Evolutionary conservation across 257 asterid genomes (phyloP), one percentile per base, ranked within the genome.

Genomic region (Primulina tabacum): DNA sequence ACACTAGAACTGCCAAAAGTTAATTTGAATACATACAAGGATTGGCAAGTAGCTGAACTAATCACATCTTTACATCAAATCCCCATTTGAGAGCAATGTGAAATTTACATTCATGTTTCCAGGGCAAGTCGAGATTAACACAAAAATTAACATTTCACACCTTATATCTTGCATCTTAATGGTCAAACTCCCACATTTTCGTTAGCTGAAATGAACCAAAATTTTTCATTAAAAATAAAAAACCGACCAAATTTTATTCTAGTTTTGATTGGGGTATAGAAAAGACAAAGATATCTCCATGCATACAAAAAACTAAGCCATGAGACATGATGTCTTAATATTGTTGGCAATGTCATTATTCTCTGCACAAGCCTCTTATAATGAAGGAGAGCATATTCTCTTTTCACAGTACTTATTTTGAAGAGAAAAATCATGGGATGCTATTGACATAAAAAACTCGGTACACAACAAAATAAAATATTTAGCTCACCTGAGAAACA

Each of bases 401-500:
- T 5, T 30, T 18, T 10, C 7, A 37, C 18, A 34, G 30, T 50
- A 30, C 53, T 52, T 32, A 52, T 67, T 52, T 8, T 68, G 33
- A 26, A 30, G 18, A 35, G 6, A 6, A 6, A 68, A 64, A 24
- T 57, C 35, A 34, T 18, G 43, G 33, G 34, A 8, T 47, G 64
- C 52, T 33, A 64, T 57, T 63, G 35, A 7, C 53, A 43, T 5
- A 63, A 18, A n/a, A 55, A 53, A 70, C 43, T 66, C 32, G 69
- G 20, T 65, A 66, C 40, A 43, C 33, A 33, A 14, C 30, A 3
- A 60, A 43, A 64, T 11, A 35, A 50, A 18, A 14, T 28, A 52
- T 18, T 67, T 29, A 37, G 64, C 73, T 67, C 76, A 92, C 98
- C 96, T 85, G 89, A 64, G 96, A 90, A 34, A 82, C 96, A 72